Percentiles rank a stretch among this genome's conserved stretches.
Conservation (phyloP, 1,284 basidiomycete species). For the Apiotrichum domesticum region DNA sequence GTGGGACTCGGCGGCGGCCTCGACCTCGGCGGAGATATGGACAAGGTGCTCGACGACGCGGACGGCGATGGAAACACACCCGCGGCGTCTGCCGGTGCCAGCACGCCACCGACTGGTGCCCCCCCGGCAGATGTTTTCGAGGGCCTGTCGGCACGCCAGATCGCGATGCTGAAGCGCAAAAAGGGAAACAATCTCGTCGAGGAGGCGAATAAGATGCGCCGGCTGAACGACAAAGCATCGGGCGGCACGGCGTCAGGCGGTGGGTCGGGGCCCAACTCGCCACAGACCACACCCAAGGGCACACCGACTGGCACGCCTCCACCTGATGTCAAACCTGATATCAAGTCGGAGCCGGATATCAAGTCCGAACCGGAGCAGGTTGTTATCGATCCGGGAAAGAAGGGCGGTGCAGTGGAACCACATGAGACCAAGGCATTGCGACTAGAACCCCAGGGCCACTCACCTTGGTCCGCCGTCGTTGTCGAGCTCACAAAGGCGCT, state of each 20-base stretch:
- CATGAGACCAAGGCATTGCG: conserved; percentile 18
- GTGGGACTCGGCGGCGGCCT: conserved; percentile 39
- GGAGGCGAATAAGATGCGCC: conserved; percentile 44
- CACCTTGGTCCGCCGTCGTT: conserved; percentile 84
- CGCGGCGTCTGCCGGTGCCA: background rate
- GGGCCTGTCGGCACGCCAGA: conserved; percentile 45
- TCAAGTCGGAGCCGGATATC: conserved; percentile 10
- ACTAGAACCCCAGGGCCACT: conserved; percentile 55
- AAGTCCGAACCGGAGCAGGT: conserved; percentile 24
- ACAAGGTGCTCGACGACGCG: conserved; percentile 38
- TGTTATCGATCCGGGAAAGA: conserved; percentile 45
- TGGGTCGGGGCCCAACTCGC: conserved; percentile 9
- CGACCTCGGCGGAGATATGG: conserved; percentile 38
- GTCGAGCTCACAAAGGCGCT: conserved; percentile 78
- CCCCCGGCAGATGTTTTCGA: conserved; percentile 38
- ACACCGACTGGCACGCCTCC: conserved; percentile 12
- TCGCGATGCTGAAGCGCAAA: conserved; percentile 47
- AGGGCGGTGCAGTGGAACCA: conserved; percentile 40
- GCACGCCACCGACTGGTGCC: conserved; percentile 4
- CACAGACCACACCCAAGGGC: conserved; percentile 9
- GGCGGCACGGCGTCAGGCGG: background rate
- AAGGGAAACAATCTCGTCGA: conserved; percentile 43
- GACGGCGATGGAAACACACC: conserved; percentile 11
- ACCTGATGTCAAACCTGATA: conserved; percentile 7
- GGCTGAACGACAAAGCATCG: conserved; percentile 30